phyloP scores from a whole-genome alignment of 2,329 filamentous ascomycete genomes.

The Macroventuria anomochaeta region DNA sequence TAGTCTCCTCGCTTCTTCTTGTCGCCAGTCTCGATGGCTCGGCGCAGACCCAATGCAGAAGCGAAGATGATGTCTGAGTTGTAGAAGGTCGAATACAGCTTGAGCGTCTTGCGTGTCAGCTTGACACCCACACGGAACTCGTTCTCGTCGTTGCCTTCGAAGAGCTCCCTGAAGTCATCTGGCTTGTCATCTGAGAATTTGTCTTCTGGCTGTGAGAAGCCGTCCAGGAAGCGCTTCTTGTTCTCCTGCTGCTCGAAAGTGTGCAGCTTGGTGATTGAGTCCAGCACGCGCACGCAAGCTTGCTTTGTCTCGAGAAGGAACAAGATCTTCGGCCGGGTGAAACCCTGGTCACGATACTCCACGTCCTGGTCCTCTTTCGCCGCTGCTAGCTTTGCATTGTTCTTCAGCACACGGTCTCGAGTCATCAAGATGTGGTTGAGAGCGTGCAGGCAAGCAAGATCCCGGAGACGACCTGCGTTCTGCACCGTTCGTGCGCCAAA shows the following conservation, averaged over 20 bases:
- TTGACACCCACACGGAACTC: constrained; percentile 97
- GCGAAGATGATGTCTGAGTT: constrained; percentile 94
- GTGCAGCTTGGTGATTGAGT: constrained; percentile 77
- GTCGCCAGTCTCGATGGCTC: constrained; percentile 83
- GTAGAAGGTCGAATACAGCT: constrained; percentile 95
- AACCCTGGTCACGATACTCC: constrained; percentile 90
- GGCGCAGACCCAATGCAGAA: constrained; percentile 85
- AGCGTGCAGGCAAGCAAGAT: constrained; percentile 79
- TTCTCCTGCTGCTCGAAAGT: constrained; percentile 93
- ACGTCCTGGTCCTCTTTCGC: constrained; percentile 66
- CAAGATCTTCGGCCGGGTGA: constrained; percentile 91
- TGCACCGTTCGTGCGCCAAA: constrained; percentile 73
- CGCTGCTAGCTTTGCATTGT: constrained; percentile 79
- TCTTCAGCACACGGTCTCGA: constrained; percentile 88
- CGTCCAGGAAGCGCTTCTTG: constrained; percentile 87
- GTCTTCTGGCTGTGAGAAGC: constrained; percentile 73
- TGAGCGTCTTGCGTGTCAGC: constrained; percentile 94
- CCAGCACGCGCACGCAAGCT: constrained; percentile 78
- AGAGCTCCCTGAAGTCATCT: constrained; percentile 86
- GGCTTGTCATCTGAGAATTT: constrained; percentile 77
- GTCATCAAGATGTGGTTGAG: constrained; percentile 95
- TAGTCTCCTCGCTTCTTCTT: constrained; percentile 69
- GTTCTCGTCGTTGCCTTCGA: constrained; percentile 94
- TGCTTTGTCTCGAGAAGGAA: constrained; percentile 89
- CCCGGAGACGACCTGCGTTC: constrained; percentile 73